Evolutionary conservation across 306 rosid genomes (phyloP).

Genomic region (Cucumis sativus): DNA sequence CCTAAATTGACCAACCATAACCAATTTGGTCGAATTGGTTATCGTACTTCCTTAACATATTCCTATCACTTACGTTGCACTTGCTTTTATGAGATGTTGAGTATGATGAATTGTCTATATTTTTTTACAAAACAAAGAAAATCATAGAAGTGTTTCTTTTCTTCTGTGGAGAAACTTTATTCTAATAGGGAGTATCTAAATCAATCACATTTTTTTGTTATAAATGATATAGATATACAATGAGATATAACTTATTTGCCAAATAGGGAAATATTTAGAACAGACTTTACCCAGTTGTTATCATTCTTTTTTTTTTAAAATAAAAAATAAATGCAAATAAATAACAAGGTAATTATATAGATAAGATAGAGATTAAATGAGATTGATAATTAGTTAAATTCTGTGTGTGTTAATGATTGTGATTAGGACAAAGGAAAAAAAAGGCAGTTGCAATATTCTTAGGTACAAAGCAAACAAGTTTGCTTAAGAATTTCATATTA

Average conservation of each 20-base stretch:
- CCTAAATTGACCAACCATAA: too few relatives aligned
- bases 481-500: background rate
- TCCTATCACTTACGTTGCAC: too few relatives aligned
- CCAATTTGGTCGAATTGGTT: too few relatives aligned
- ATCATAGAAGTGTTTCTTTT: too few relatives aligned
- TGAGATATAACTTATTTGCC: background rate
- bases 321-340: background rate
- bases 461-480: conserved; percentile 1
- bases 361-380: background rate
- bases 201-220: background rate
- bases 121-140: too few relatives aligned
- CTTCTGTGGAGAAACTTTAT: background rate
- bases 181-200: background rate
- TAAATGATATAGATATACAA: background rate
- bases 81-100: too few relatives aligned
- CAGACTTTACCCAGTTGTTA: background rate
- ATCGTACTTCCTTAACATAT: too few relatives aligned
- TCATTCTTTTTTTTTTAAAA: background rate
- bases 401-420: background rate
- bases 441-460: background rate
- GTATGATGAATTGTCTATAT: too few relatives aligned
- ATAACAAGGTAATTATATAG: background rate
- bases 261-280: background rate
- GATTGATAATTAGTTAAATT: background rate
- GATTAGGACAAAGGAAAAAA: background rate